phyloP scores from a whole-genome alignment of 345 rosid species.

The Eucalyptus coolabah region DNA sequence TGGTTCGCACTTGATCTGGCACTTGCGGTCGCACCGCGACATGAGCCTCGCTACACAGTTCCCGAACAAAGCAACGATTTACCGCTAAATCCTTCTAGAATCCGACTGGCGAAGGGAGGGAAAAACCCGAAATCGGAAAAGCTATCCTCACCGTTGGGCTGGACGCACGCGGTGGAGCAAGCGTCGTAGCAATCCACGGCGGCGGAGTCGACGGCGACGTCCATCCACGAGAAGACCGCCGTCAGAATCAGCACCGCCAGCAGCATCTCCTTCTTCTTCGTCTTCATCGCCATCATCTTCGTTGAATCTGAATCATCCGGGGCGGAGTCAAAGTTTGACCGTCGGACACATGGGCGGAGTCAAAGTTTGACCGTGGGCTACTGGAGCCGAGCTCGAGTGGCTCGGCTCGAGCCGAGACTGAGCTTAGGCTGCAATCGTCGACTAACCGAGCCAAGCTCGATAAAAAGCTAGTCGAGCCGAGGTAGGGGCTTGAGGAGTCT shows the following conservation, averaged over 20 bases:
- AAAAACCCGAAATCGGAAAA: background rate
- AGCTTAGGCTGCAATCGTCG: background rate
- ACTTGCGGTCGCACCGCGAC: conserved; percentile 41
- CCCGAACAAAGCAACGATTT: background rate
- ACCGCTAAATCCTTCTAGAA: background rate
- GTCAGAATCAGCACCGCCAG: background rate
- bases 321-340: too few species aligned
- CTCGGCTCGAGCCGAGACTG: background rate
- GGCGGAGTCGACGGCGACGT: conserved; percentile 1
- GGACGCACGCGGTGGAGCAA: conserved; percentile 42
- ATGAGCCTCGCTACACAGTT: conserved; percentile 24
- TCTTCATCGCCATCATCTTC: background rate
- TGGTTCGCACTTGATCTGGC: conserved; percentile 37
- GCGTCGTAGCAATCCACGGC: conserved; percentile 31
- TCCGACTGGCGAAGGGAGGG: background rate
- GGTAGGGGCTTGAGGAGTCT: background rate
- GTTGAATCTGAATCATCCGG: too few species aligned
- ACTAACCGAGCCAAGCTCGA: background rate
- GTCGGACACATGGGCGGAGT: too few species aligned
- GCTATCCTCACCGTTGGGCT: conserved; percentile 13
- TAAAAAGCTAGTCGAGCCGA: background rate
- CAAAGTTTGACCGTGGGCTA: too few species aligned
- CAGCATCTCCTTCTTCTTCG: background rate
- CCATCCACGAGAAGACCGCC: background rate
- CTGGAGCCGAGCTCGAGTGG: too few species aligned